Evolutionary conservation across 805 yeast genomes (phyloP).

Genomic region (Pichia deserticola): DNA sequence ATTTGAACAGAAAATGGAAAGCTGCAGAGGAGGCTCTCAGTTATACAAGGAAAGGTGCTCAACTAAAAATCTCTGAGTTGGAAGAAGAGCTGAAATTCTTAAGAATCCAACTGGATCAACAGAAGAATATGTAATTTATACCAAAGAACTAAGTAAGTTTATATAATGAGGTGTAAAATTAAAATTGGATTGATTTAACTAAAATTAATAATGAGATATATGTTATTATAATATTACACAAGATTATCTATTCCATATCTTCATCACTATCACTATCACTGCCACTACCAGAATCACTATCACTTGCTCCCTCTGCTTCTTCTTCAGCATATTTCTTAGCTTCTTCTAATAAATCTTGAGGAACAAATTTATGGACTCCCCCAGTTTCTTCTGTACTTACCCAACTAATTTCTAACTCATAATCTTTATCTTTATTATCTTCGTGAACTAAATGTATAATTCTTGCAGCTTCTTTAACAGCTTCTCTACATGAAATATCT

Average conservation of each 20-base stretch:
- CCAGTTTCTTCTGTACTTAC: conserved; percentile 65
- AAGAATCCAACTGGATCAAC: conserved; percentile 2
- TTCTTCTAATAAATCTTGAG: conserved; percentile 69
- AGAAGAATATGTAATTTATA: neutral
- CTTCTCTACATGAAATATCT: conserved; percentile 65
- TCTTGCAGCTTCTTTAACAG: conserved; percentile 89
- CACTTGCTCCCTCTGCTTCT: conserved; percentile 65
- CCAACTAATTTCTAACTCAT: conserved; percentile 94
- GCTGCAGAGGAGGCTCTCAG: conserved; percentile 64
- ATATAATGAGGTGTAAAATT: too few species aligned
- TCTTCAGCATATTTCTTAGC: conserved; percentile 80
- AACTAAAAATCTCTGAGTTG: conserved; percentile 41
- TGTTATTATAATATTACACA: neutral
- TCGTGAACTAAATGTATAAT: conserved; percentile 93
- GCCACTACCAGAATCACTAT: conserved; percentile 43
- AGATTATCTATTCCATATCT: conserved; percentile 26
- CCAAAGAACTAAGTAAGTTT: neutral
- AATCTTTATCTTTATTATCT: conserved; percentile 95
- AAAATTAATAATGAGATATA: too few species aligned
- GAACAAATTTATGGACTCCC: conserved; percentile 74
- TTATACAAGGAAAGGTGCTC: conserved; percentile 51
- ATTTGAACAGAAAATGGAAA: conserved; percentile 57
- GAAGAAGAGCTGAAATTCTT: conserved; percentile 47
- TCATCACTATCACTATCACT: conserved; percentile 20
- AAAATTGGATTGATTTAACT: too few species aligned